phyloP scores from a whole-genome alignment of 1,139 yeast genomes.

The Magnusiomyces tetraspermus region DNA sequence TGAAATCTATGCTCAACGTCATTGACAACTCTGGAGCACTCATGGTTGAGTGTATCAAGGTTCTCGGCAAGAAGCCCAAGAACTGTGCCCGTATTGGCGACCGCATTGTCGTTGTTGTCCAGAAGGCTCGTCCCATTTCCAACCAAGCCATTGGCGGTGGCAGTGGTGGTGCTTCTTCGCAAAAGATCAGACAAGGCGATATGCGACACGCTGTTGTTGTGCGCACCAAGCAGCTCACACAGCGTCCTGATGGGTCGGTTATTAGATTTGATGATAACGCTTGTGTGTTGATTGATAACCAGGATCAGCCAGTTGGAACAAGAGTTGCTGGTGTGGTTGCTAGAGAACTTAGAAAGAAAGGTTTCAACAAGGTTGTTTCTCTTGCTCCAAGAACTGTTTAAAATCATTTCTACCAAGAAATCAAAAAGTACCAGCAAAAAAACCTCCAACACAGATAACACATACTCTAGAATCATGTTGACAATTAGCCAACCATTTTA shows the following conservation, averaged over 20 bases:
- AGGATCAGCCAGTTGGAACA: slow-evolving; percentile 90
- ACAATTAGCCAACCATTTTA: background rate
- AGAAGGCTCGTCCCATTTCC: slow-evolving; percentile 77
- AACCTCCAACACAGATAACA: background rate
- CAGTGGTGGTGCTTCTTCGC: slow-evolving; percentile 39
- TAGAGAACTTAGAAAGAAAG: slow-evolving; percentile 76
- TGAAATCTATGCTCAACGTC: slow-evolving; percentile 80
- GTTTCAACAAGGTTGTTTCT: slow-evolving; percentile 78
- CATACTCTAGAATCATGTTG: background rate
- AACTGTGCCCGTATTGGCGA: slow-evolving; percentile 72
- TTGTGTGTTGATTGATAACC: slow-evolving; percentile 85
- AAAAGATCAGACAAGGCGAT: slow-evolving; percentile 89
- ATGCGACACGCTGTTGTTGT: slow-evolving; percentile 93
- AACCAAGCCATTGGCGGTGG: slow-evolving; percentile 35
- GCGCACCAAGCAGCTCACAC: slow-evolving; percentile 78
- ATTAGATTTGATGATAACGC: slow-evolving; percentile 93
- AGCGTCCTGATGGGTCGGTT: slow-evolving; percentile 80
- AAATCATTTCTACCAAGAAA: slow-evolving; percentile 4
- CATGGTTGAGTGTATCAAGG: slow-evolving; percentile 92
- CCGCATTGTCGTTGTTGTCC: slow-evolving; percentile 88
- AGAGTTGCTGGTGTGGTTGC: slow-evolving; percentile 90
- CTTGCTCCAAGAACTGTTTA: slow-evolving; percentile 82
- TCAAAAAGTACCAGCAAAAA: background rate
- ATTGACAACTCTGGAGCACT: slow-evolving; percentile 95
- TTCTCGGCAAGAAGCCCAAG: slow-evolving; percentile 77